A percentile compares a stretch with the other conserved stretches of the same genome.
These are phyloP conservation scores for Solanum dulcamara DNA, from an alignment of 257 asterid genomes.

Conservation along the genomic window DNA sequence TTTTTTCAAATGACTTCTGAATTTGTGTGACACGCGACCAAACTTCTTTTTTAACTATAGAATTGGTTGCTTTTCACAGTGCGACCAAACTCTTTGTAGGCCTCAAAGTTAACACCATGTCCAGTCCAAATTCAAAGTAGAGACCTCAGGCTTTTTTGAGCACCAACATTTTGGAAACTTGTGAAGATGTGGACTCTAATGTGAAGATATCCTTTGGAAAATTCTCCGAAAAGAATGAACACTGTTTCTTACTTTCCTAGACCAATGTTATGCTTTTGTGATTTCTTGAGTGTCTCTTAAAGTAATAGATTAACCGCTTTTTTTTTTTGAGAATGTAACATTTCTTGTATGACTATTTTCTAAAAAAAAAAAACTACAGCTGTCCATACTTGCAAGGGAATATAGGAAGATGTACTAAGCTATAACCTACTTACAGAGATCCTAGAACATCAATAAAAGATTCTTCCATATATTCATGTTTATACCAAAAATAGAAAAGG, in stretches of 20 bases:
- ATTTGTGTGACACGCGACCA: not conserved
- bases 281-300: not conserved
- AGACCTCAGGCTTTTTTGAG: not conserved
- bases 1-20: not conserved
- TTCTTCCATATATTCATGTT: too few species aligned
- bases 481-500: too few species aligned
- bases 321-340: too few species aligned
- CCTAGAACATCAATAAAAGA: too few species aligned
- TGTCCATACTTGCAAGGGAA: too few species aligned
- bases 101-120: not conserved
- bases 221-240: not conserved
- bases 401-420: too few species aligned
- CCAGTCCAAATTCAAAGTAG: not conserved
- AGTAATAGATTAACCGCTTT: not conserved
- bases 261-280: not conserved
- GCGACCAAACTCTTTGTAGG: not conserved
- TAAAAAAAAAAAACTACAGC: too few species aligned
- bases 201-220: not conserved
- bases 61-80: not conserved
- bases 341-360: too few species aligned
- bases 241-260: not conserved
- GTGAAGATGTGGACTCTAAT: not conserved
- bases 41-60: not conserved
- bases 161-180: not conserved
- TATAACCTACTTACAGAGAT: too few species aligned